Evolutionary conservation across 176 grass and related monocot genomes (phyloP), one percentile per base, ranked within the genome.

Genomic region (Phoenix dactylifera): DNA sequence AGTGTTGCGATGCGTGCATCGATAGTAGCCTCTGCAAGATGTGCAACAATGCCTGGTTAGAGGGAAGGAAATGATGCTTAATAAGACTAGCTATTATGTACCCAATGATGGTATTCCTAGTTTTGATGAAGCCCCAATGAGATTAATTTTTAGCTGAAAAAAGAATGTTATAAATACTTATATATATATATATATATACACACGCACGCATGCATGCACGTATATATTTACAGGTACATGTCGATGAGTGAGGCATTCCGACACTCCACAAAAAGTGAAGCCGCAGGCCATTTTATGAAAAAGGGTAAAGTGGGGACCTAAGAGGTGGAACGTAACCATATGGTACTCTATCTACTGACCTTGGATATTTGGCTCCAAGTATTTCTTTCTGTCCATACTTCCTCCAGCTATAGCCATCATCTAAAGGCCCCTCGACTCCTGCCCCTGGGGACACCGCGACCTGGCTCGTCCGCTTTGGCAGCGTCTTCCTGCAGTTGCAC

Each of bases 341-440:
- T 18, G 2, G 4, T 24, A 54, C 39, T 7, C 39, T 7, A 53
- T 9, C 6, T 52, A 22, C 65, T 17, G 49, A 79, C 76, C 76
- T 65, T 10, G 89, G 89, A 76, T 88, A 76, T 57, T 82, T 87
- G 62, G 89, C 84, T 22, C 89, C 81, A 14, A 94, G 89, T 61
- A 94, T 94, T 67, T 88, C 84, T 74, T 94, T 94, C 71, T 94
- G 89, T 0, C 89, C 89, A 76, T 94, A 94, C 68, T 88, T 94
- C 58, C 89, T 83, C 89, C 89, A 94, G 66, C 81, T 82, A 75
- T 78, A 60, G 2, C 89, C 84, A 67, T 94, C 89, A 56, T 88
- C 84, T 9, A 51, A 48, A 15, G 73, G 77, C 30, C 80, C 84
- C 22, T 81, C 80, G 10, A 57, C 44, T 6, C 72, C 70, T 20